These are phyloP conservation scores for Peterozyma toletana DNA, from an alignment of 805 yeast genomes.

Conservation along the genomic window DNA sequence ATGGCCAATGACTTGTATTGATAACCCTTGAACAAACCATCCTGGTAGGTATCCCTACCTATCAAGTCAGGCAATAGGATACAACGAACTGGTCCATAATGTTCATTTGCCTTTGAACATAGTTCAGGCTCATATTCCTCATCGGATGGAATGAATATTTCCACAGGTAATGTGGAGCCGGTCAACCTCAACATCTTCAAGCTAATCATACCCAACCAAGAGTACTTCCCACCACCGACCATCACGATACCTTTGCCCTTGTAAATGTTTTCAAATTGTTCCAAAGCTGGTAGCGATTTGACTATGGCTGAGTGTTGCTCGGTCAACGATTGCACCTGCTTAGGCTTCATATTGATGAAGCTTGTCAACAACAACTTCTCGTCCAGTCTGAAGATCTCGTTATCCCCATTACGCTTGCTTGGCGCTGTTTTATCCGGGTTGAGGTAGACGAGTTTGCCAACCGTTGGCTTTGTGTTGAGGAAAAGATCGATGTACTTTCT, in stretches of 20 bases:
- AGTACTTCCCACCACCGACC: constrained; percentile 71
- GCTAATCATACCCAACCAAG: constrained; percentile 53
- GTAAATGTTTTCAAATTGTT: constrained; percentile 18
- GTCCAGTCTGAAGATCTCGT: no score
- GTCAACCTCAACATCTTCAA: constrained; percentile 37
- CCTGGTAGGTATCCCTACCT: constrained; percentile 25
- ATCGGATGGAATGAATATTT: constrained; percentile 37
- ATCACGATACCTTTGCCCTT: constrained; percentile 56
- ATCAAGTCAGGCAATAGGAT: no score
- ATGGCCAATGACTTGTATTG: constrained; percentile 31
- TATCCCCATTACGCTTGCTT: no score
- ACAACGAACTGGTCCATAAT: background rate
- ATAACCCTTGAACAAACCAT: constrained; percentile 23
- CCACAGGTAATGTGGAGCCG: constrained; percentile 43
- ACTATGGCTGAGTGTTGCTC: no score
- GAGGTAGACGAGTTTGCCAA: no score
- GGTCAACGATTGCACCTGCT: no score
- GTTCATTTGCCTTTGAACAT: constrained; percentile 16
- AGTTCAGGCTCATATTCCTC: constrained; percentile 39
- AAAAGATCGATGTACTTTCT: no score
- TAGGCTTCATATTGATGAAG: no score
- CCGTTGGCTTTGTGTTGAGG: no score
- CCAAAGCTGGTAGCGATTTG: no score
- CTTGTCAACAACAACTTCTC: no score
- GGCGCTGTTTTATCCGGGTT: no score